phyloP scores from a whole-genome alignment of 1,284 basidiomycete genomes.

The Papiliotrema fonsecae region DNA sequence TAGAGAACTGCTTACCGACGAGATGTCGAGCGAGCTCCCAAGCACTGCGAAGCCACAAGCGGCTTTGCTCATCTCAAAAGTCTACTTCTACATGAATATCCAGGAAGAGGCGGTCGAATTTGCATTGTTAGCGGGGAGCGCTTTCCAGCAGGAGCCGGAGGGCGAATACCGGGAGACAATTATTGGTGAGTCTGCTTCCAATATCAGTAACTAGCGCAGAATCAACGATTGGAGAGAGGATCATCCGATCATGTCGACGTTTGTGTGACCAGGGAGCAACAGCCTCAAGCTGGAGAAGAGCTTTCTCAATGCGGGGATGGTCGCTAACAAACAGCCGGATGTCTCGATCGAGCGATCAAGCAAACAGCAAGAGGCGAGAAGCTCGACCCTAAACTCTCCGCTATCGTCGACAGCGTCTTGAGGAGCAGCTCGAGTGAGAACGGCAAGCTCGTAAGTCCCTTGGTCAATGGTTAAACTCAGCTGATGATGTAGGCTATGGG shows the following conservation, averaged over 20 bases:
- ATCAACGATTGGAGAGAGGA: no score
- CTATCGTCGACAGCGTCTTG: slow-evolving; percentile 84
- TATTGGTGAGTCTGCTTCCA: slow-evolving; percentile 62
- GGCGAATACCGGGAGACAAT: slow-evolving; percentile 91
- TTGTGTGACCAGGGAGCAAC: no score
- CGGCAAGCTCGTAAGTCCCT: slow-evolving; percentile 66
- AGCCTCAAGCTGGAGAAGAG: no score
- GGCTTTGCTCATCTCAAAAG: slow-evolving; percentile 85
- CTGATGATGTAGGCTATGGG: slow-evolving; percentile 69
- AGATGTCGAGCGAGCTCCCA: slow-evolving; percentile 60
- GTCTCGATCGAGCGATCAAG: slow-evolving; percentile 83
- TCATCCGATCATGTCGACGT: no score
- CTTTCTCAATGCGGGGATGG: no score
- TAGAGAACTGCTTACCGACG: slow-evolving; percentile 85
- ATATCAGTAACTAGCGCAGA: background rate
- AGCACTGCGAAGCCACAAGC: slow-evolving; percentile 70
- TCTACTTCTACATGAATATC: slow-evolving; percentile 76
- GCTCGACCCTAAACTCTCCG: slow-evolving; percentile 70
- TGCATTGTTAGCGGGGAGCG: slow-evolving; percentile 49
- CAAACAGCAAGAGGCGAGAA: slow-evolving; percentile 49
- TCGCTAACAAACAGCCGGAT: slow-evolving; percentile 63
- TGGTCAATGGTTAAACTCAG: background rate
- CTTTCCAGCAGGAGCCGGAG: slow-evolving; percentile 69
- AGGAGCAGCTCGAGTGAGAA: slow-evolving; percentile 74
- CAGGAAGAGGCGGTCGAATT: slow-evolving; percentile 17